These are phyloP conservation scores for Quercus rubra DNA, from an alignment of 306 rosid species.

Conservation along the genomic window DNA sequence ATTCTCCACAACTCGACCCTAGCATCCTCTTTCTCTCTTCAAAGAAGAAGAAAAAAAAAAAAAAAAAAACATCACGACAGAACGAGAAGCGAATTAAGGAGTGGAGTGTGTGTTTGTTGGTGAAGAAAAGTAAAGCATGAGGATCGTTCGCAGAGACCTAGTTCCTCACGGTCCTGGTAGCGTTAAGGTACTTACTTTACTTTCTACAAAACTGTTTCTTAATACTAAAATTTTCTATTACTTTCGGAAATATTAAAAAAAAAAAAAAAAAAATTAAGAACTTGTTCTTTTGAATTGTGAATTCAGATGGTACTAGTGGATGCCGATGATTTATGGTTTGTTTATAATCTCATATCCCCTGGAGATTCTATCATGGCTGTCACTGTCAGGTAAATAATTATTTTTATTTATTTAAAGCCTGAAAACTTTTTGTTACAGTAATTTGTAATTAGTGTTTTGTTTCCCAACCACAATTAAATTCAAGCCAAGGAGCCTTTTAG, in stretches of 20 bases:
- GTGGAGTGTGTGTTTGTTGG: no score
- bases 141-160: constrained; percentile 69
- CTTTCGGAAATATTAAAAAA: no score
- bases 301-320: constrained; percentile 86
- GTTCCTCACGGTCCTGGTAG: constrained; percentile 79
- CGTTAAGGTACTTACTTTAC: constrained; percentile 60
- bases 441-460: no score
- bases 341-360: constrained; percentile 77
- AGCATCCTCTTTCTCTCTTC: no score
- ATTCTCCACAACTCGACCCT: no score
- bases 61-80: background rate
- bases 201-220: background rate
- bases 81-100: constrained; percentile 18
- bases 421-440: no score
- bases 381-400: constrained; percentile 64
- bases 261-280: no score
- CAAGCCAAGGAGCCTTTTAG: no score
- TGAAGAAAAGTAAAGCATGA: constrained; percentile 39
- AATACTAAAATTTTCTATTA: no score
- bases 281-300: background rate
- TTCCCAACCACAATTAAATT: no score
- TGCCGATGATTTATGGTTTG: constrained; percentile 92
- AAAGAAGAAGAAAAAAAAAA: no score
- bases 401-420: background rate
- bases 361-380: constrained; percentile 84